Conservation (phyloP, 345 rosid species). For the Theobroma cacao region DNA sequence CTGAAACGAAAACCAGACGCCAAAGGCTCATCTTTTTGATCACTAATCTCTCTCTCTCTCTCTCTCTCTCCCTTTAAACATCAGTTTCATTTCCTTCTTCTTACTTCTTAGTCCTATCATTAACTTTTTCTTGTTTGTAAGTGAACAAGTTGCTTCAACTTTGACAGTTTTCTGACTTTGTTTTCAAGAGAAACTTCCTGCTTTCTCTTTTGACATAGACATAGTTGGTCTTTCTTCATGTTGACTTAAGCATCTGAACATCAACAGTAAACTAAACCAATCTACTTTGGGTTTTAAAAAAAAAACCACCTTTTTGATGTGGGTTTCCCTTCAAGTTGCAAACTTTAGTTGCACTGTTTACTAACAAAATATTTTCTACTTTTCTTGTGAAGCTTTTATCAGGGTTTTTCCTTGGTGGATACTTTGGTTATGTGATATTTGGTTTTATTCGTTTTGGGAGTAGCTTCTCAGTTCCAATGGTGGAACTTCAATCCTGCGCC, state of each 20-base stretch:
- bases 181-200: background rate
- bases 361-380: background rate
- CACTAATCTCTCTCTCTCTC: background rate
- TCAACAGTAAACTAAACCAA: background rate
- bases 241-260: background rate
- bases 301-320: background rate
- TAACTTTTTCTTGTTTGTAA: background rate
- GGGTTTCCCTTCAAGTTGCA: background rate
- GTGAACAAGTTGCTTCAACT: slow-evolving; percentile 1
- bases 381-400: background rate
- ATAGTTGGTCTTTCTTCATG: background rate
- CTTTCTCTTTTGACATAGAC: background rate
- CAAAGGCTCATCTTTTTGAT: background rate
- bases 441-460: background rate
- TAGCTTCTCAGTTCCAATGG: slow-evolving; percentile 26
- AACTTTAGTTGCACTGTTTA: background rate
- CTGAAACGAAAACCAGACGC: slow-evolving; percentile 17
- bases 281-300: background rate
- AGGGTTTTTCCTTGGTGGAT: slow-evolving; percentile 1
- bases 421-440: background rate
- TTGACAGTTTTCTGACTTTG: background rate
- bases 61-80: background rate
- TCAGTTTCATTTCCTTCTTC: background rate
- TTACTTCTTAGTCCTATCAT: background rate
- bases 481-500: slow-evolving; percentile 40